Base-by-base conservation (phyloP, 2,329 filamentous ascomycete species). In the Penicillium sclerotigenum region DNA sequence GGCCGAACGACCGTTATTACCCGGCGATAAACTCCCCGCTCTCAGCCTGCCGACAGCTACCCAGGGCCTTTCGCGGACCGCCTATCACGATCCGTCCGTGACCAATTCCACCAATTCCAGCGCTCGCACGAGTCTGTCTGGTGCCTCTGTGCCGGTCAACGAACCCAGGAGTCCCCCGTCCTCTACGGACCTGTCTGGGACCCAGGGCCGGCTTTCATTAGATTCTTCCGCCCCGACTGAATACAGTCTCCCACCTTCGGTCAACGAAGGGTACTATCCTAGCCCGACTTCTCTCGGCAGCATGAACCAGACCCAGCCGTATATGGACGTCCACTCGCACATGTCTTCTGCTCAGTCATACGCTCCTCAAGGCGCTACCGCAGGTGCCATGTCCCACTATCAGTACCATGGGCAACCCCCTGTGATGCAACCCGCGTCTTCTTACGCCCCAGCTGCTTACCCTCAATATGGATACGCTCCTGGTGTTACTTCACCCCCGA, bases 261-360 rank as follows among this genome's bases (percentile, higher is more conserved):
- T 70, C 42, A 70, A 68, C 50, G 73, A 78, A 40, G 66, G 70
- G 34, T 80, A 79, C 61, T 79, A 78, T 63, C 67, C 69, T 29
- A 68, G 64, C 38, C 70, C 71, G n/a, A 69, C 65, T 36, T 70
- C 73, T 51, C 66, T 73, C 59, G 65, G 71, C 69, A 80, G 73
- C 75, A 96, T 97, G 92, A 96, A 96, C 79, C 87, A 88, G 75
- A 83, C 83, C 67, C 84, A 86, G 69, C 81, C 86, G 65, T 93
- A 96, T 67, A 89, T 95, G 87, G 94, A 96, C 74, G 91, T 94
- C 70, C 83, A 87, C 71, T 79, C 82, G 67, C 89, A 94, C 75
- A 87, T 95, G 80, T 89, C 89, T 66, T 84, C 87, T 64, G 87
- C 87, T 58, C 89, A 90, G 72, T 81, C 86, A 58, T 89, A 88